These are phyloP conservation scores for Dillenia suffruticosa DNA, from an alignment of 164 flowering plant species.

Conservation along the genomic window DNA sequence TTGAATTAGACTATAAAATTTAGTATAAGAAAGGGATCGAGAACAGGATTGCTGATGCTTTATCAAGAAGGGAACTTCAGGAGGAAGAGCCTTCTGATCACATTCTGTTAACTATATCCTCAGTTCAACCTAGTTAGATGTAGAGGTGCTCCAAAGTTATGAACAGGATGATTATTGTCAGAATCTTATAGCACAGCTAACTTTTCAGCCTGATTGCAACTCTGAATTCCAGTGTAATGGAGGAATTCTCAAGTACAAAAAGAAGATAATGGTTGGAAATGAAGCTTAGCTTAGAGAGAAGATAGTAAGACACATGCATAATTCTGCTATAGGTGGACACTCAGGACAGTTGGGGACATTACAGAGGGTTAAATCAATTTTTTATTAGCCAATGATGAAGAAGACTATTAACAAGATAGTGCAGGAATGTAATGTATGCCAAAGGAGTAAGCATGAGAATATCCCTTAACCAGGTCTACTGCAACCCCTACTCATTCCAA, in stretches of 20 bases:
- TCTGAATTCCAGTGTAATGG: not conserved
- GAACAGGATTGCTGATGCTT: no score
- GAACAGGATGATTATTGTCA: not conserved
- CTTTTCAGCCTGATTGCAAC: not conserved
- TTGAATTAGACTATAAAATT: no score
- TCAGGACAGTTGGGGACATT: not conserved
- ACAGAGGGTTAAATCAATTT: not conserved
- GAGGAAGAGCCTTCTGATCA: no score
- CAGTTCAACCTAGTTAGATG: not conserved
- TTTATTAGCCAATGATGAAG: not conserved
- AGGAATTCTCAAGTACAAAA: not conserved
- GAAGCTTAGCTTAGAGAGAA: not conserved
- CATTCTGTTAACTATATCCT: no score
- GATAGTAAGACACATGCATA: not conserved
- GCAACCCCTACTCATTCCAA: not conserved
- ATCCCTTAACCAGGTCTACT: not conserved
- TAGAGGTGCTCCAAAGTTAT: not conserved
- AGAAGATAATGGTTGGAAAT: not conserved
- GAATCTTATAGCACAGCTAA: not conserved
- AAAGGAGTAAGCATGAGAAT: not conserved
- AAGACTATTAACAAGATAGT: not conserved
- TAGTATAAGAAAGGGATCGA: no score
- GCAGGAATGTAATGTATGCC: not conserved
- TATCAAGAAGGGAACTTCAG: no score
- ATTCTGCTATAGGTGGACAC: not conserved